Base-by-base conservation (phyloP, 2,329 filamentous ascomycete genomes). In the Chaetoscypha palmicola region DNA sequence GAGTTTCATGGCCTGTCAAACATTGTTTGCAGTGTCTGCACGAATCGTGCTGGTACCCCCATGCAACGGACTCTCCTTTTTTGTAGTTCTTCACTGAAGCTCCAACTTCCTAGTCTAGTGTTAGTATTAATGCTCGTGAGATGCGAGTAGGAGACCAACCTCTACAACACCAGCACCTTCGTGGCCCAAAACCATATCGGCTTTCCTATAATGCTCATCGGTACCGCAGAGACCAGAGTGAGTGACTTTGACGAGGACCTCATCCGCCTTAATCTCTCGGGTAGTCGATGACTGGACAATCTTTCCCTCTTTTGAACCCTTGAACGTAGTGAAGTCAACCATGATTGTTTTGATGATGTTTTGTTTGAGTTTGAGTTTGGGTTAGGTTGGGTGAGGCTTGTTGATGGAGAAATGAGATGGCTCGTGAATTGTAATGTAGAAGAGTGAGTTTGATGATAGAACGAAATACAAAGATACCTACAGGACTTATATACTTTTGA, bases 191-290 rank as follows among this genome's bases (percentile, higher is more conserved):
- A 56, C 66, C 59, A 66, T 65, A 43, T 66, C 64, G 2, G 34
- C 62, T 5, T 51, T 46, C 45, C 43, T 56, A 47, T 60, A 64
- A 51, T 72, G 68, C 38, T 68, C 52, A 47, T 70, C 73, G 3
- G 81, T 85, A 38, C 76, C 78, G 60, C 82, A 86, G 40, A 85
- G 67, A 22, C 82, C 81, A 2, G 79, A 81, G 46, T 79, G 77
- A 12, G 79, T 84, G 49, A 85, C 68, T 43, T 71, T 72, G 57
- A 86, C 59, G 21, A 80, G 69, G 40, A 84, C 79, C 47, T 82
- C 66, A 61, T 79, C 71, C 39, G 66, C 63, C 2, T 55, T 57
- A 32, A 77, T 60, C 12, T 72, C 65, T 32, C 62, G 58, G 16
- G 64, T 68, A 33, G 71, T 74, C 38, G 66, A 66, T 34, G 64